A percentile compares a stretch with the other conserved stretches of the same genome.
Evolutionary conservation across 768 basidiomycete genomes (phyloP).

Genomic region (Auricularia auricula-judae): DNA sequence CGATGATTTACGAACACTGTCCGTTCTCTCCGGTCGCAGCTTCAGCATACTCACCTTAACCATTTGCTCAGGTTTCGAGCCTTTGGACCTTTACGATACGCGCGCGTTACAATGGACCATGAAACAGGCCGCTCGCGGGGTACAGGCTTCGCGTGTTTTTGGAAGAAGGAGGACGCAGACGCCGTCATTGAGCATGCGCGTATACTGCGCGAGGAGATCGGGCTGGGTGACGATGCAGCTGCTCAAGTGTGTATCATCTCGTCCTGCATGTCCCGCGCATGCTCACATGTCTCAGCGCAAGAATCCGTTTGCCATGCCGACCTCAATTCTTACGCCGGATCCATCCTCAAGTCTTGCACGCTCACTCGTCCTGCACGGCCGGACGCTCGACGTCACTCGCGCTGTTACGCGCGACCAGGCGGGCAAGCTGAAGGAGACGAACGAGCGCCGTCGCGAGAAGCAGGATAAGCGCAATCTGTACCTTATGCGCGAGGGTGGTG

Average conservation of each 20-base stretch:
- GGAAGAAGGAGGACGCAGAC: conserved; percentile 86
- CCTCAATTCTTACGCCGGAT: conserved; percentile 84
- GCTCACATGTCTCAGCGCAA: conserved; percentile 28
- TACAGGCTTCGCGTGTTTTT: conserved; percentile 95
- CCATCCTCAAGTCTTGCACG: conserved; percentile 78
- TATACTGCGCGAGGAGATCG: conserved; percentile 52
- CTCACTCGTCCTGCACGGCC: conserved; percentile 79
- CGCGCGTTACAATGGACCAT: conserved; percentile 77
- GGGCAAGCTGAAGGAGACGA: conserved; percentile 75
- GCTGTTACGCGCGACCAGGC: conserved; percentile 90
- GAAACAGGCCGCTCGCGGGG: conserved; percentile 81
- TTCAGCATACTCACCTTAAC: too few species aligned
- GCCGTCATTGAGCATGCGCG: conserved; percentile 75
- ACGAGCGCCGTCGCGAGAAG: conserved; percentile 75
- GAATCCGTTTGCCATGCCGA: conserved; percentile 78
- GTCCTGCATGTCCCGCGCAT: too few species aligned
- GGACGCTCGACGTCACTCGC: conserved; percentile 80
- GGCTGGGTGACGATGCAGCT: conserved; percentile 17
- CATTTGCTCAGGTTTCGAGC: conserved; percentile 58
- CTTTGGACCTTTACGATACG: conserved; percentile 90
- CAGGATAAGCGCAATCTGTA: conserved; percentile 94
- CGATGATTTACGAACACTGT: conserved; percentile 82
- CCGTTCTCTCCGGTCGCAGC: neutral
- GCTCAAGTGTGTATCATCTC: too few species aligned
- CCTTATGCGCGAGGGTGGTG: conserved; percentile 91